Base-by-base conservation (phyloP, 2,329 filamentous ascomycete species). In the Fusarium sp. region DNA sequence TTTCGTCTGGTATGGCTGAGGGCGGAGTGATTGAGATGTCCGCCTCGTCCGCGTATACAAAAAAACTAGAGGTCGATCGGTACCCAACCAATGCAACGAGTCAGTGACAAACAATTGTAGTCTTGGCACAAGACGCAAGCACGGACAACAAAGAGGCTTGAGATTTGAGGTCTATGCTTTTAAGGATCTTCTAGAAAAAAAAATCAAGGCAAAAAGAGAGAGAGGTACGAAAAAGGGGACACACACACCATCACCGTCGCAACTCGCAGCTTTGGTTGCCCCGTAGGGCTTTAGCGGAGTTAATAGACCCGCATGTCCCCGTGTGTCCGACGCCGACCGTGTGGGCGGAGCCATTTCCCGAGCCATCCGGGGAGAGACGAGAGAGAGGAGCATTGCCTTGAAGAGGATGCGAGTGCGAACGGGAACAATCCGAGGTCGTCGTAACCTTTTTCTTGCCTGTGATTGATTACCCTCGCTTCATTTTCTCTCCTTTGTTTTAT, bases 251-350 rank as follows among this genome's bases (percentile, higher is more conserved):
- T 63, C 31, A 63, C 35, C 20, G 56, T 41, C 13, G 35, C 24
- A 58, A 20, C 31, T 24, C 16, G 31, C 54, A 31, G 14, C 48
- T n/a, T 50, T 52, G 24, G 24, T 52, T 58, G 56, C 59, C 71
- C 61, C 45, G 52, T 41, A 69, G 48, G 48, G 61, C 66, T 57
- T 61, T 68, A 52, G 69, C 73, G 64, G 69, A 71, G 58, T 73
- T 73, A 59, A 74, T 54, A 59, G 35, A 27, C 58, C 48, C 48
- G 48, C 48, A 52, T 29, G 24, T 52, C 48, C 43, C 43, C 22
- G 22, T 27, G 43, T 48, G 43, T 35, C 52, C 29, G 59, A 45
- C 59, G 27, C 41, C 31, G 59, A 48, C 43, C 35, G 43, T 29
- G 22, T 22, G 39, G 33, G 56, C 56, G 56, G 33, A 27, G 24